Evolutionary conservation across 208 protist genomes (phyloP).

Genomic region (Trypanosoma caninum): DNA sequence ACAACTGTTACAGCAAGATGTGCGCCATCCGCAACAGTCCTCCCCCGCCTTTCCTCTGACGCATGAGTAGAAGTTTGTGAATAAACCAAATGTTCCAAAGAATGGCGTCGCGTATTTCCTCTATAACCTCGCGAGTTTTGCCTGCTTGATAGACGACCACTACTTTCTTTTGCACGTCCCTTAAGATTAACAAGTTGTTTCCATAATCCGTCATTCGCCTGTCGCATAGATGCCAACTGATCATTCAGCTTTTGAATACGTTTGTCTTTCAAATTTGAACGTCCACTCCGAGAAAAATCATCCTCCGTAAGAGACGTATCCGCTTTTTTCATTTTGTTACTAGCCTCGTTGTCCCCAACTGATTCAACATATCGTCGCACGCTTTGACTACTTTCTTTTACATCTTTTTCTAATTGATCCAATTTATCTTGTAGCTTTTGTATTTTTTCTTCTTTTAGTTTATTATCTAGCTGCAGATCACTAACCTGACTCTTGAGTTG

Average conservation of each 20-base stretch:
- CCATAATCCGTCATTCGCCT: constrained; percentile 51
- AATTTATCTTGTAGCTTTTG: constrained; percentile 24
- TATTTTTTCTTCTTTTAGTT: constrained; percentile 28
- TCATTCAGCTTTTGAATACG: constrained; percentile 27
- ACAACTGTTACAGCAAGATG: constrained; percentile 82
- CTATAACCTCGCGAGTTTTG: constrained; percentile 22
- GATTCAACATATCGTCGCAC: constrained; percentile 26
- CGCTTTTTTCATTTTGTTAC: constrained; percentile 30
- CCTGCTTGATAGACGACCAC: constrained; percentile 19
- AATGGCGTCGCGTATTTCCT: constrained; percentile 25
- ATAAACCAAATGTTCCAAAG: constrained; percentile 22
- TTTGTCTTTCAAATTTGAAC: constrained; percentile 18
- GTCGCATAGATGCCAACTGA: constrained; percentile 25
- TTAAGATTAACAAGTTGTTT: constrained; percentile 25
- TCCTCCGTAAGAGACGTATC: constrained; percentile 27
- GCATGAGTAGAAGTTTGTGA: constrained; percentile 47
- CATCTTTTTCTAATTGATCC: neutral
- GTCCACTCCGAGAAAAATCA: constrained; percentile 7
- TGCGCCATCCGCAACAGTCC: constrained; percentile 64
- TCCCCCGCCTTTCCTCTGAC: constrained; percentile 54
- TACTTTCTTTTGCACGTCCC: constrained; percentile 9
- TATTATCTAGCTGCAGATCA: constrained; percentile 18
- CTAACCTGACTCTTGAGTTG: constrained; percentile 6
- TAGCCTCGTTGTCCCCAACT: constrained; percentile 17
- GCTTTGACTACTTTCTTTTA: neutral